phyloP scores from a whole-genome alignment of 2,329 filamentous ascomycete genomes.

The Fusarium sp. region DNA sequence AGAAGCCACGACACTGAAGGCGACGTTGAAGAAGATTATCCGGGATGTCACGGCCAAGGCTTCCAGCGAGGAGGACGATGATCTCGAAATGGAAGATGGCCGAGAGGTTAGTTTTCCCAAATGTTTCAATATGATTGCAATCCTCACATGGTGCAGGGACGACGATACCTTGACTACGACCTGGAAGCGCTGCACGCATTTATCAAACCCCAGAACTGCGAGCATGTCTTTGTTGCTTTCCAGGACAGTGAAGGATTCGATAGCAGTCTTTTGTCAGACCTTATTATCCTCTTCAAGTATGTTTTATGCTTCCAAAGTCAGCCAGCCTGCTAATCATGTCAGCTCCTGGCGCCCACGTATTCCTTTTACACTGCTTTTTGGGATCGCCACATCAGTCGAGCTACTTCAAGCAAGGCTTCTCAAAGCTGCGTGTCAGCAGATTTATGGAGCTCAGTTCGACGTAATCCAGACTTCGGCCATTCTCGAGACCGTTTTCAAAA shows the following conservation, averaged over 20 bases:
- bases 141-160: slow-evolving; percentile 59
- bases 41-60: slow-evolving; percentile 68
- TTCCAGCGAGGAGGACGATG: slow-evolving; percentile 69
- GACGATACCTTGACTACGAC: slow-evolving; percentile 81
- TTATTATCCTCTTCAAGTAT: slow-evolving; percentile 77
- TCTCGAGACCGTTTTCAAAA: slow-evolving; percentile 78
- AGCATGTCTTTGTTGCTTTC: slow-evolving; percentile 77
- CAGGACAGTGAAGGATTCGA: slow-evolving; percentile 89
- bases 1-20: slow-evolving; percentile 80
- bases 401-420: slow-evolving; percentile 81
- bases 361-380: slow-evolving; percentile 81
- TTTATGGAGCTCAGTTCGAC: slow-evolving; percentile 81
- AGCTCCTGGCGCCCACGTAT: slow-evolving; percentile 78
- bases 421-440: slow-evolving; percentile 73
- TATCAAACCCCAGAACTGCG: slow-evolving; percentile 64
- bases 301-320: slow-evolving; percentile 41
- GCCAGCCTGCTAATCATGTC: slow-evolving; percentile 48
- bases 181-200: slow-evolving; percentile 76
- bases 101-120: slow-evolving; percentile 59
- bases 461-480: slow-evolving; percentile 79
- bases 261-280: slow-evolving; percentile 75
- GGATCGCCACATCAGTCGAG: slow-evolving; percentile 84
- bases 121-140: not conserved
- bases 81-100: slow-evolving; percentile 59
- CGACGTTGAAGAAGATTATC: slow-evolving; percentile 78